Evolutionary conservation across 2,329 filamentous ascomycete genomes (phyloP), one percentile per base, ranked within the genome.

Genomic region (Aspergillus jensenii): DNA sequence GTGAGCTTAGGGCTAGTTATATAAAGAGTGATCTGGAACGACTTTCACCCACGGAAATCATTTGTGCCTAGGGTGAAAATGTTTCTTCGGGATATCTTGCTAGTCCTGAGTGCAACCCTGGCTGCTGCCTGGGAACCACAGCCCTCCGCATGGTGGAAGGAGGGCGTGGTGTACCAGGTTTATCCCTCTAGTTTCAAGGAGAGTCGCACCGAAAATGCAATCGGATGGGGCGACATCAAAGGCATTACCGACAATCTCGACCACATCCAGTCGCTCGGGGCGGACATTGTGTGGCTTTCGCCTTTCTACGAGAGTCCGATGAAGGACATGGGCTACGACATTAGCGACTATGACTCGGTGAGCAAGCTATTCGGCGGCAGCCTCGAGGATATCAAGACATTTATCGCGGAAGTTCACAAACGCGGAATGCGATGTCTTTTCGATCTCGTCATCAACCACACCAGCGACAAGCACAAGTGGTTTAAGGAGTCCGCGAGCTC

Each of bases 361-460:
- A 39, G 68, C 64, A 33, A 35, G 81, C 89, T 66, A 71, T 90
- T 90, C 63, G 88, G 88, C 23, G 27, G 27, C 3, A 86, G 85
- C 0, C 75, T 90, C 1, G 75, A 78, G 54, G 87, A 90, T 66
- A 82, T 90, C 48, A 85, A 90, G 52, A 70, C 73, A 0, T 71
- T 90, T 40, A 85, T 89, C 45, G 68, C 78, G 9, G 82, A 82
- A 45, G 79, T 83, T 43, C 86, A 88, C 59, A 71, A 79, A 12
- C 80, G 86, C 3, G 85, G 82, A 3, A 89, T 92, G 82, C 84
- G 83, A 60, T 73, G 91, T 17, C 85, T 93, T 55, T 80, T 91
- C 52, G 89, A 93, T 67, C 78, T 93, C 1, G 90, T 93, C 2
- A 82, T 92, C 60, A 93, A 92, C 65, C 90, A 93, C 69, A 91